These are phyloP conservation scores for Fusarium chuoi DNA, from an alignment of 2,329 filamentous ascomycete species.

Conservation along the genomic window DNA sequence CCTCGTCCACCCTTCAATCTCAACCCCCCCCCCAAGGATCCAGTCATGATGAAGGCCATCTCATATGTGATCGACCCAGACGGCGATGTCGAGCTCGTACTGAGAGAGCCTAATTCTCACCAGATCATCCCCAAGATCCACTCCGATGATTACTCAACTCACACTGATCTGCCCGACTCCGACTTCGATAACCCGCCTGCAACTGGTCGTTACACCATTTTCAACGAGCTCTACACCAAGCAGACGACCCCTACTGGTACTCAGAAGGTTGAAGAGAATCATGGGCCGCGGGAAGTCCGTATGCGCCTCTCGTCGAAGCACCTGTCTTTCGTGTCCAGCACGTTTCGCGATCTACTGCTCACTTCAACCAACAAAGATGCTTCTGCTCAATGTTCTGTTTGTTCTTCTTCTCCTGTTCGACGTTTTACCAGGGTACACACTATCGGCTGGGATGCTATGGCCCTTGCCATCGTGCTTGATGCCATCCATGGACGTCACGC, in stretches of 20 bases:
- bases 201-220: neutral
- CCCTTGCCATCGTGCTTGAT: neutral
- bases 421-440: neutral
- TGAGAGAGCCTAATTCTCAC: neutral
- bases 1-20: neutral
- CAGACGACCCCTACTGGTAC: fast-evolving
- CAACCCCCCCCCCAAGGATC: fast-evolving
- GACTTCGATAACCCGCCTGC: neutral
- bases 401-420: neutral
- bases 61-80: neutral
- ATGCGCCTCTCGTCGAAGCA: neutral
- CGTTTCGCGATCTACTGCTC: neutral
- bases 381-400: neutral
- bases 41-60: neutral
- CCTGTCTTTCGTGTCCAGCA: fast-evolving
- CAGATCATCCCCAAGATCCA: neutral
- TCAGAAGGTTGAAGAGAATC: fast-evolving
- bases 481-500: neutral
- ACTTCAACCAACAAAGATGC: neutral
- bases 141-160: neutral
- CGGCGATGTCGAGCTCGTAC: neutral
- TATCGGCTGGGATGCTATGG: neutral
- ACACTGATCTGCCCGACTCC: neutral
- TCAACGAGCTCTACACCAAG: neutral
- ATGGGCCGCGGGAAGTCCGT: neutral